Evolutionary conservation across 1,284 basidiomycete species (phyloP).

Genomic region (Hypsizygus ulmarius): DNA sequence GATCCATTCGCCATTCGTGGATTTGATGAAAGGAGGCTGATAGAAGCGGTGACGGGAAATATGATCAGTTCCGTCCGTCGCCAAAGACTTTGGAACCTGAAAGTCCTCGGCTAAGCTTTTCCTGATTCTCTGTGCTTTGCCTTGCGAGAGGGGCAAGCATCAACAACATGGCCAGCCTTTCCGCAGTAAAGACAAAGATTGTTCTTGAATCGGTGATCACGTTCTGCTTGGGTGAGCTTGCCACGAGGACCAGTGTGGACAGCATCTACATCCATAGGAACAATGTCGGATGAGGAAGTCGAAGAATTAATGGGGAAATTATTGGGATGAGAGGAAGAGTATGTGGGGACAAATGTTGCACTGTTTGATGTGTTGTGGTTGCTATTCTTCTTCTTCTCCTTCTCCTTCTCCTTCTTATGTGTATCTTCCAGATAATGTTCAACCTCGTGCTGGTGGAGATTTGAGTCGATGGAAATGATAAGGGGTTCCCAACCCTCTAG

Average conservation of each 20-base stretch:
- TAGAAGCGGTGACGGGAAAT: constrained; percentile 10
- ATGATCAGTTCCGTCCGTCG: constrained; percentile 21
- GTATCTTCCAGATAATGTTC: too few species aligned
- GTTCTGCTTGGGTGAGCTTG: constrained; percentile 26
- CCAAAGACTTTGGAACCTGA: constrained; percentile 1
- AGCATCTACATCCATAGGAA: constrained; percentile 22
- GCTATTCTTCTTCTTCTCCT: constrained; percentile 1
- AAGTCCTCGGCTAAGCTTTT: constrained; percentile 30
- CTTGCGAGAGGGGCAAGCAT: constrained; percentile 28
- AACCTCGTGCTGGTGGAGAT: constrained; percentile 11
- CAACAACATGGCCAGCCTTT: constrained; percentile 20
- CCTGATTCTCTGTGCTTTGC: constrained; percentile 18
- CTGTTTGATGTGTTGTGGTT: constrained; percentile 20
- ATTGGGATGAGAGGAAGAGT: background rate
- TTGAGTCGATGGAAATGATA: constrained; percentile 15
- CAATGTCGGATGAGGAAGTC: background rate
- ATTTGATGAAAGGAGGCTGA: background rate
- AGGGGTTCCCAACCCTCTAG: constrained; percentile 8
- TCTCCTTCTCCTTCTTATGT: too few species aligned
- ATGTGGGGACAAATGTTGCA: background rate
- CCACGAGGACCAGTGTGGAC: constrained; percentile 12
- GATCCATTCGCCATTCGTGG: constrained; percentile 16
- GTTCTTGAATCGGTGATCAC: constrained; percentile 17
- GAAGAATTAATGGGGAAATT: background rate
- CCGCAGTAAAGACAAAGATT: constrained; percentile 31